These are phyloP conservation scores for Hericium alpestre DNA, from an alignment of 768 basidiomycete genomes.

Conservation along the genomic window DNA sequence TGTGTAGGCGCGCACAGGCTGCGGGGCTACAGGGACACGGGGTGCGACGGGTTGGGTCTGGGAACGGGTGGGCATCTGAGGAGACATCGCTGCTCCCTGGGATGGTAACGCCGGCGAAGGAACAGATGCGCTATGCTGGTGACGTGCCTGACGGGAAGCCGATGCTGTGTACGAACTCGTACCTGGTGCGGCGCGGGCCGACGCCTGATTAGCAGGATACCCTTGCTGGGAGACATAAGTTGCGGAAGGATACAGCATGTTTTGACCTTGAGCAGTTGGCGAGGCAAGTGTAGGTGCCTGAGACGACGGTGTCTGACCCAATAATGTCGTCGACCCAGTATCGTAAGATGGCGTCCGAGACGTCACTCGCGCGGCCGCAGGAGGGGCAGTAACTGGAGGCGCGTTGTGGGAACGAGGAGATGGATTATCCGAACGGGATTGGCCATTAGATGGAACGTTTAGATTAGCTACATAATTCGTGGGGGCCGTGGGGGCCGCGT, in stretches of 20 bases:
- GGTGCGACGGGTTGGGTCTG: conserved; percentile 7
- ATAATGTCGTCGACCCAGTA: conserved; percentile 13
- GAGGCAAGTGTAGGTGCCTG: conserved; percentile 9
- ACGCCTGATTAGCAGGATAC: no score
- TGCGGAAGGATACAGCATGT: not conserved
- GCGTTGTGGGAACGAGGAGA: conserved; percentile 12
- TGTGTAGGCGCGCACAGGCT: conserved; percentile 7
- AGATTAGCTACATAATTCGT: conserved; percentile 5
- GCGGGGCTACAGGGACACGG: conserved; percentile 4
- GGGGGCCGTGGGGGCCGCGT: conserved; percentile 5
- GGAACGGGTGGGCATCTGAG: conserved; percentile 1
- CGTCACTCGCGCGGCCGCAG: conserved; percentile 4
- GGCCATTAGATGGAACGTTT: conserved; percentile 7
- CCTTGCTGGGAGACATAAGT: no score
- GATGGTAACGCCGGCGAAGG: conserved; percentile 5
- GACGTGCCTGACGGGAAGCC: not conserved
- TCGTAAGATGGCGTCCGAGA: conserved; percentile 12
- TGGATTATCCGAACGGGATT: conserved; percentile 9
- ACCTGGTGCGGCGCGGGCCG: no score
- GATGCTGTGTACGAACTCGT: no score
- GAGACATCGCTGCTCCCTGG: not conserved
- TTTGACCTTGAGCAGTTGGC: conserved; percentile 7
- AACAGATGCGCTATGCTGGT: conserved; percentile 7
- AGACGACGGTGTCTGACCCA: conserved; percentile 13
- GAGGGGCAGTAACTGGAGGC: conserved; percentile 4